Base-by-base conservation (phyloP, 1,284 basidiomycete genomes). In the Cryptococcus depauperatus region DNA sequence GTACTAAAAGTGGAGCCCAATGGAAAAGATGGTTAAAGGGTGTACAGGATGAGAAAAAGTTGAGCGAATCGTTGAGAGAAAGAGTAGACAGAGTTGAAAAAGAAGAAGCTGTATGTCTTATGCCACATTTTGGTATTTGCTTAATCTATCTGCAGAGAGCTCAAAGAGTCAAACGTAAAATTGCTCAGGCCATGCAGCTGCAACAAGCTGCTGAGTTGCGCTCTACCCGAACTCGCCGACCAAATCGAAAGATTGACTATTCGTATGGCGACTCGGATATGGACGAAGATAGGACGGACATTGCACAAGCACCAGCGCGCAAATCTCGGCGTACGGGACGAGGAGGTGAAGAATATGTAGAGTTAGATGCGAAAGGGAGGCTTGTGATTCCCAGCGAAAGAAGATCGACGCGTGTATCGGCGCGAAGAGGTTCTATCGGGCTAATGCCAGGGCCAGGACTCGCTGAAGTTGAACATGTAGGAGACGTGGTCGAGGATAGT, bases 351-450 rank as follows among this genome's bases (percentile, higher is more conserved):
- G 37, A 23, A 13, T 45, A 49, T 3, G 27, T 43, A 18, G 44
- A 32, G 10, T 46, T 46, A 19, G 43, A 51, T 34, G 39, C 43
- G 10, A 56, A 55, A 14, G 46, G 51, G 2, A 43, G 37, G 30
- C 57, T 55, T 0, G 44, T 58, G 21, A 66, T 68, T 18, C 66
- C 64, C 0, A 64, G 66, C 9, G 66, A 68, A 46, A 48, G 64
- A 18, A 46, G 56, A 19, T 21, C 29, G 23, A 16, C 4, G 6
- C 11, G 35, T 9, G n/a, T n/a, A n/a, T n/a, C n/a, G n/a, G n/a
- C n/a, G n/a, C n/a, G n/a, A n/a, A n/a, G n/a, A n/a, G n/a, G n/a
- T n/a, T n/a, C n/a, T n/a, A n/a, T n/a, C n/a, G n/a, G n/a, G n/a
- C n/a, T n/a, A n/a, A n/a, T n/a, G n/a, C n/a, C n/a, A n/a, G n/a